phyloP scores from a whole-genome alignment of 1,139 yeast species.

The Suhomyces taliae region DNA sequence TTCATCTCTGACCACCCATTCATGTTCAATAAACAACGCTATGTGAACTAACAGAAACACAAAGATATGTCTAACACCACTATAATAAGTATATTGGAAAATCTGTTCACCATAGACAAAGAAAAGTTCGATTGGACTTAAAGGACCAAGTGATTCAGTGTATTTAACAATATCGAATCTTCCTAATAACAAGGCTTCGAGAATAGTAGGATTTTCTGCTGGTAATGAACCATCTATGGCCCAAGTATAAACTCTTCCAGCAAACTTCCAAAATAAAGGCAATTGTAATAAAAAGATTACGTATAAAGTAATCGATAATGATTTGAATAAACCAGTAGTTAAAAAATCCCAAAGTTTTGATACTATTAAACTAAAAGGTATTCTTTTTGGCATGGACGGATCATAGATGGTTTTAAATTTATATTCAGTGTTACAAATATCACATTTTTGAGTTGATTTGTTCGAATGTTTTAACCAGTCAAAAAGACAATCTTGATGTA shows the following conservation, averaged over 20 bases:
- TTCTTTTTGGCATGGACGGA: conserved; percentile 63
- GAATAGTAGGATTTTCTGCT: conserved; percentile 30
- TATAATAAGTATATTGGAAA: conserved; percentile 37
- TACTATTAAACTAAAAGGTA: conserved; percentile 54
- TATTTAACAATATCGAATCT: conserved; percentile 23
- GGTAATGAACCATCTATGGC: conserved; percentile 54
- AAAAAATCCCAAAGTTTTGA: conserved; percentile 35
- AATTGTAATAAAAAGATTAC: conserved; percentile 46
- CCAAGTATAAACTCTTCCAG: conserved; percentile 55
- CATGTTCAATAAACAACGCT: conserved; percentile 59
- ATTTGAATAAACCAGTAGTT: conserved; percentile 24
- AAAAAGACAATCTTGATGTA: conserved; percentile 87
- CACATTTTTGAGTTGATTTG: conserved; percentile 68
- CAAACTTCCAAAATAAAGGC: conserved; percentile 57
- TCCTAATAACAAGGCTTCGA: conserved; percentile 51
- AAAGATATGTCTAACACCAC: conserved; percentile 41
- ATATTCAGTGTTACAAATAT: conserved; percentile 82
- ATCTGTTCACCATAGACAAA: conserved; percentile 13
- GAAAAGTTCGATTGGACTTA: neutral
- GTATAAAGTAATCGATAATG: conserved; percentile 34
- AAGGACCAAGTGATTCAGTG: neutral
- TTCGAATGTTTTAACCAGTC: conserved; percentile 82
- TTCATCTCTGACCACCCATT: conserved; percentile 70
- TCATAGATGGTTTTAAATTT: conserved; percentile 70
- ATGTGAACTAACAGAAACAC: conserved; percentile 43